Base-by-base conservation (phyloP, 2,329 filamentous ascomycete species). In the Cordyceps fumosorosea region DNA sequence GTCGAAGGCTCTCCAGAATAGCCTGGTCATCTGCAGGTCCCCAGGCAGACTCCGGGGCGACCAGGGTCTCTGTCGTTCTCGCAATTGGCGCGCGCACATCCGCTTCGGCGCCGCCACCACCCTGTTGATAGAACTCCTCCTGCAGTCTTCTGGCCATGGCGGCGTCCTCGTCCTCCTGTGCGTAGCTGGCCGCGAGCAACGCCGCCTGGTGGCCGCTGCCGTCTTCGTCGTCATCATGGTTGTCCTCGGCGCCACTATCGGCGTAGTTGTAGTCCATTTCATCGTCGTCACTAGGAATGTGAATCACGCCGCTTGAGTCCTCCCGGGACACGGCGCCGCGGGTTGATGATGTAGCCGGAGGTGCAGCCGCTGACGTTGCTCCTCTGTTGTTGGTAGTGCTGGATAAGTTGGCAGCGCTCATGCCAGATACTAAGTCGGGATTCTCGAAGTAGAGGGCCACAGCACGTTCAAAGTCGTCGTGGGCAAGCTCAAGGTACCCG, bases 101-200 rank as follows among this genome's bases (percentile, higher is more conserved):
- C 67, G 87, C 87, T 64, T 77, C 77, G 26, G 73, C 74, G 8
- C 73, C 77, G 34, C 72, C 76, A 24, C 72, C 70, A 8, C 70
- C 75, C 42, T 69, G 83, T 58, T 84, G 82, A 69, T 97, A 98
- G 71, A 96, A 83, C 75, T 99, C 92, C 70, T 99, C 90, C 73
- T 99, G 95, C 64, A 99, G 75, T 62, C 90, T 85, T 73, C 93
- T 86, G 7, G 95, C 95, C 87, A 98, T 93, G 50, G 90, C 93
- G 58, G 91, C 93, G 70, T 99, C 95, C 69, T 96, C 92, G 66
- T 97, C 93, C 66, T 89, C 85, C 59, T 86, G 80, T 18, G 82
- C 84, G 45, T 81, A 75, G 1, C 71, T 71, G 4, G 71, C 75
- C 1, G 74, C 77, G 24, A 74, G 73, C 32, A 74, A 75, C 5